Conservation (phyloP, 768 basidiomycete genomes). For the Russula sp. region DNA sequence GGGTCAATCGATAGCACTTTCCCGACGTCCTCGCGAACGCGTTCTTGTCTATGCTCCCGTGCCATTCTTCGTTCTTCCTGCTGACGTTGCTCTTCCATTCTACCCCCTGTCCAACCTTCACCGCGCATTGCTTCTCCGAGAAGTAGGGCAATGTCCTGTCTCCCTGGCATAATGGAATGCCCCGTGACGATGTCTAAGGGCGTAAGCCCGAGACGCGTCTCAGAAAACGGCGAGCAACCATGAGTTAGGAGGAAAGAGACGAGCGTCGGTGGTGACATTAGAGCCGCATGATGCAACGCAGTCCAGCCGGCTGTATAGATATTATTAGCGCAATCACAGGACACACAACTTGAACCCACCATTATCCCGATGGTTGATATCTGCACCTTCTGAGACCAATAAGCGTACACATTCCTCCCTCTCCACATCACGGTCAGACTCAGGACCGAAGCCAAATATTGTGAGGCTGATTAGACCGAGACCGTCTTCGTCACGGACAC, state of each 20-base stretch:
- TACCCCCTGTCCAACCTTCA: constrained; percentile 75
- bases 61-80: constrained; percentile 52
- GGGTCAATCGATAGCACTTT: constrained; percentile 49
- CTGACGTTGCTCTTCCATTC: constrained; percentile 64
- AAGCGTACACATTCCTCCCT: constrained; percentile 85
- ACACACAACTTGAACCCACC: constrained; percentile 36
- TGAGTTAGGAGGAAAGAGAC: constrained; percentile 91
- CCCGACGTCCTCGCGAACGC: constrained; percentile 54
- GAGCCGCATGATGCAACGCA: constrained; percentile 84
- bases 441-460: constrained; percentile 78
- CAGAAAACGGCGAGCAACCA: constrained; percentile 75
- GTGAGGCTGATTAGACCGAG: constrained; percentile 70
- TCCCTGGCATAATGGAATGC: constrained; percentile 71
- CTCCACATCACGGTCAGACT: constrained; percentile 79
- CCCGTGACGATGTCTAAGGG: constrained; percentile 88
- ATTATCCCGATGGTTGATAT: constrained; percentile 54
- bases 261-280: constrained; percentile 84
- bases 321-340: neutral
- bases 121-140: constrained; percentile 85
- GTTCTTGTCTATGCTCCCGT: constrained; percentile 46
- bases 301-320: constrained; percentile 79
- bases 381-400: constrained; percentile 72
- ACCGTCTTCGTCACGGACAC: constrained; percentile 77
- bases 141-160: constrained; percentile 80
- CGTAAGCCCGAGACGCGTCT: constrained; percentile 74